Percentiles rank a stretch among this genome's conserved stretches.
Conservation (phyloP, 805 yeast genomes). For the Scheffersomyces ergatensis region DNA sequence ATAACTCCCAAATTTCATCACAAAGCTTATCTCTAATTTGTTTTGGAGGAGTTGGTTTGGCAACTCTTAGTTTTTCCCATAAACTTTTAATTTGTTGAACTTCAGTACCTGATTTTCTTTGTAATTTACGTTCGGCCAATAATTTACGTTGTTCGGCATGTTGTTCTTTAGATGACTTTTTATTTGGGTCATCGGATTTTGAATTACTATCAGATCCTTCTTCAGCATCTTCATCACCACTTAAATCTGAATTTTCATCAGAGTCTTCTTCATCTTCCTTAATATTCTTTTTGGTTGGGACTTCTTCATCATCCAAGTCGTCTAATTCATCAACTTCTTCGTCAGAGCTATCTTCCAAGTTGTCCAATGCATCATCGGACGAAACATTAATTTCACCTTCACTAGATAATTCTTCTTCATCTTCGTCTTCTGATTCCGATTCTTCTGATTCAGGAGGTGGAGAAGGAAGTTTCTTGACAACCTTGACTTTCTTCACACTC, state of each 20-base stretch:
- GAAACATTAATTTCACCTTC: conserved; percentile 11
- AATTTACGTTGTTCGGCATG: conserved; percentile 82
- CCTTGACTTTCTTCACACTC: conserved; percentile 25
- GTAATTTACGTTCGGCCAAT: conserved; percentile 78
- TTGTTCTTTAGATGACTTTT: conserved; percentile 57
- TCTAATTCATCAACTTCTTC: conserved; percentile 25
- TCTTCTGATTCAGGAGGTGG: conserved; percentile 12
- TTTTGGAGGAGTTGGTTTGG: conserved; percentile 76
- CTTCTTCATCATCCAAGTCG: conserved; percentile 18
- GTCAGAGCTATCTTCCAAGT: conserved; percentile 1
- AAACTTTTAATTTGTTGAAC: conserved; percentile 80
- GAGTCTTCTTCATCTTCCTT: conserved; percentile 24
- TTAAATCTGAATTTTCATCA: conserved; percentile 17
- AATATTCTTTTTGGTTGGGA: conserved; percentile 22
- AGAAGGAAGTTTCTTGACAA: conserved; percentile 23
- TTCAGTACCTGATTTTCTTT: conserved; percentile 82
- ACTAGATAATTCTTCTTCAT: conserved; percentile 8
- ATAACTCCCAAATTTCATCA: conserved; percentile 79
- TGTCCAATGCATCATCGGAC: conserved; percentile 3
- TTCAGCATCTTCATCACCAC: conserved; percentile 22
- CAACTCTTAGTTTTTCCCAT: conserved; percentile 91
- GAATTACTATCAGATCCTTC: conserved; percentile 21
- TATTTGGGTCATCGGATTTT: conserved; percentile 35
- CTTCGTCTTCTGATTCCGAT: conserved; percentile 13
- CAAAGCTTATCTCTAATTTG: conserved; percentile 73